Conservation (phyloP, 164 flowering plant genomes). For the Taxillus chinensis region DNA sequence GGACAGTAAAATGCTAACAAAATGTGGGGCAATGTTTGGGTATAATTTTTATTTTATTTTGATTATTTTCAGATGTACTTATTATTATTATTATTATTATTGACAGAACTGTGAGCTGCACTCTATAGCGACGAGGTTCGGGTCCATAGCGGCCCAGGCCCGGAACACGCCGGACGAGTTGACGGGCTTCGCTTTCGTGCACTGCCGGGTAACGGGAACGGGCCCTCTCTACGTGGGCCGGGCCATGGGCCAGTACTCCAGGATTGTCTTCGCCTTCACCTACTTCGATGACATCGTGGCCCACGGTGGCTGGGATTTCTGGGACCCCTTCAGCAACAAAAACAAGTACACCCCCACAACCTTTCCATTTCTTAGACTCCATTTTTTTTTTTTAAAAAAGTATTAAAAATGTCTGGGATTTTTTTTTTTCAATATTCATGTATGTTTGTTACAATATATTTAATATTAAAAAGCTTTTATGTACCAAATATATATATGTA, state of each 20-base stretch:
- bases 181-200: slow-evolving; percentile 76
- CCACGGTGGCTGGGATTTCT: slow-evolving; percentile 92
- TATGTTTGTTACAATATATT: too few species aligned
- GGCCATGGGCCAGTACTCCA: slow-evolving; percentile 85
- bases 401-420: background rate
- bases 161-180: slow-evolving; percentile 49
- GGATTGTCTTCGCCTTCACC: slow-evolving; percentile 70
- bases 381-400: background rate
- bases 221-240: slow-evolving; percentile 93
- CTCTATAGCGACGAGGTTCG: slow-evolving; percentile 83
- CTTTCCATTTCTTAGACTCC: background rate
- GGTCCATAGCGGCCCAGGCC: slow-evolving; percentile 89
- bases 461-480: too few species aligned
- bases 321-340: slow-evolving; percentile 72
- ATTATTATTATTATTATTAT: too few species aligned
- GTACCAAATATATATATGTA: too few species aligned
- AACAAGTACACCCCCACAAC: slow-evolving; percentile 37
- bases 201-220: slow-evolving; percentile 70
- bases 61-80: too few species aligned
- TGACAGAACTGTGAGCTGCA: slow-evolving; percentile 76
- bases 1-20: too few species aligned
- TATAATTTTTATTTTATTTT: too few species aligned
- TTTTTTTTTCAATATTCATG: too few species aligned
- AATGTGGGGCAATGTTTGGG: too few species aligned
- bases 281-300: slow-evolving; percentile 81